These are phyloP conservation scores for Kwoniella mangroviensis DNA, from an alignment of 768 basidiomycete species.

Conservation along the genomic window DNA sequence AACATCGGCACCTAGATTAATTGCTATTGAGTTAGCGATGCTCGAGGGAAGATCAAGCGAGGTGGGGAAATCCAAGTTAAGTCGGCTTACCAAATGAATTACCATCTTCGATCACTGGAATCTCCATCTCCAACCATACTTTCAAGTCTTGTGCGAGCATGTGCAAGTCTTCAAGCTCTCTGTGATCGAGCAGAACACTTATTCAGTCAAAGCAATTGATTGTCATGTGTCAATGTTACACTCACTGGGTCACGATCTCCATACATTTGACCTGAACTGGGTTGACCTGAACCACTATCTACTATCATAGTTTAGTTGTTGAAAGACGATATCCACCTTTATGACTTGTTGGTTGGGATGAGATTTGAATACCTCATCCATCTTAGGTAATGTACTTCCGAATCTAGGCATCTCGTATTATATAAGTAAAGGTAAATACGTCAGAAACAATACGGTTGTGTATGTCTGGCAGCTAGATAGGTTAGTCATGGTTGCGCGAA, in stretches of 20 bases:
- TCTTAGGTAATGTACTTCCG: constrained; percentile 23
- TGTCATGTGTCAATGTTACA: not conserved
- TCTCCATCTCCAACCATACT: constrained; percentile 49
- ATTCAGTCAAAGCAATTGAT: not conserved
- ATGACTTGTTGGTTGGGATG: constrained; percentile 33
- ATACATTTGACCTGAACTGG: constrained; percentile 28
- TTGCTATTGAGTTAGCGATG: not conserved
- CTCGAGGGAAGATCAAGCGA: too few species aligned
- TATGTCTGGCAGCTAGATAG: not conserved
- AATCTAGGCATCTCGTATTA: constrained; percentile 17
- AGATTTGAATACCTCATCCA: constrained; percentile 42
- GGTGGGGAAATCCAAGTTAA: not conserved
- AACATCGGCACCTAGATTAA: constrained; percentile 47
- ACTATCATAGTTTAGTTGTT: not conserved
- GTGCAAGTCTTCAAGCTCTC: constrained; percentile 44
- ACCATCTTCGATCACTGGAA: constrained; percentile 51
- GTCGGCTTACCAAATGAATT: constrained; percentile 43
- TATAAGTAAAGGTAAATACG: not conserved
- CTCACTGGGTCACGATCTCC: constrained; percentile 32
- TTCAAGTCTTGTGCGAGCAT: constrained; percentile 37
- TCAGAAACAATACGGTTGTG: constrained; percentile 13
- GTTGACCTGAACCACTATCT: constrained; percentile 34
- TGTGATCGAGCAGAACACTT: not conserved
- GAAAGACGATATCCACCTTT: constrained; percentile 26
- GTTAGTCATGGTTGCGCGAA: not conserved